Percentiles rank a stretch among this genome's conserved stretches.
These are phyloP conservation scores for Amanita subjunquillea DNA, from an alignment of 768 basidiomycete genomes.

Conservation along the genomic window DNA sequence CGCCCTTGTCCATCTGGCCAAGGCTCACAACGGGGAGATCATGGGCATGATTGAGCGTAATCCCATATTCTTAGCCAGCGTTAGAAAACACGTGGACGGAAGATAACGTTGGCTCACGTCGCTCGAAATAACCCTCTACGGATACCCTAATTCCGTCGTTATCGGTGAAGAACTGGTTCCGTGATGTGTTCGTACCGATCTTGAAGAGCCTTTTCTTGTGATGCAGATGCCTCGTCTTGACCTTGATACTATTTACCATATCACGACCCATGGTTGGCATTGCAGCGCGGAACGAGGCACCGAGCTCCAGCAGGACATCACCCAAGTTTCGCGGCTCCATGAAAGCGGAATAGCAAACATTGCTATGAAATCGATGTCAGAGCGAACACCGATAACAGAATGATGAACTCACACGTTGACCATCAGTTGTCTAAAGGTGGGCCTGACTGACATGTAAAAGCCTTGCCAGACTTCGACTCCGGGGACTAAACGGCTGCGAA, in stretches of 20 bases:
- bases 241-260: slow-evolving; percentile 2
- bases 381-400: not conserved
- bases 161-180: slow-evolving; percentile 16
- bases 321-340: slow-evolving; percentile 53
- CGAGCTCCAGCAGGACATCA: slow-evolving; percentile 42
- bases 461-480: slow-evolving; percentile 32
- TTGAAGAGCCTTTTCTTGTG: slow-evolving; percentile 4
- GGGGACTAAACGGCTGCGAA: slow-evolving; percentile 18
- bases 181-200: slow-evolving; percentile 9
- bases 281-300: slow-evolving; percentile 25
- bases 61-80: slow-evolving; percentile 9
- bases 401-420: slow-evolving; percentile 36
- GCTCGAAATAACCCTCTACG: slow-evolving; percentile 46
- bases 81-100: slow-evolving; percentile 25
- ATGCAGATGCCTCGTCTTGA: slow-evolving; percentile 3
- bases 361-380: slow-evolving; percentile 17
- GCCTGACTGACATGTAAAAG: slow-evolving; percentile 40
- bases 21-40: slow-evolving; percentile 28
- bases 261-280: slow-evolving; percentile 13
- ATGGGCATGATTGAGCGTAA: slow-evolving; percentile 11
- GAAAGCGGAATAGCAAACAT: slow-evolving; percentile 48
- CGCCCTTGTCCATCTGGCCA: slow-evolving; percentile 42
- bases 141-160: slow-evolving; percentile 43
- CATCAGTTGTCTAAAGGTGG: slow-evolving; percentile 36
- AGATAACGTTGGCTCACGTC: slow-evolving; percentile 19